phyloP scores from a whole-genome alignment of 2,329 filamentous ascomycete species.

The Chlorencoelia australis region DNA sequence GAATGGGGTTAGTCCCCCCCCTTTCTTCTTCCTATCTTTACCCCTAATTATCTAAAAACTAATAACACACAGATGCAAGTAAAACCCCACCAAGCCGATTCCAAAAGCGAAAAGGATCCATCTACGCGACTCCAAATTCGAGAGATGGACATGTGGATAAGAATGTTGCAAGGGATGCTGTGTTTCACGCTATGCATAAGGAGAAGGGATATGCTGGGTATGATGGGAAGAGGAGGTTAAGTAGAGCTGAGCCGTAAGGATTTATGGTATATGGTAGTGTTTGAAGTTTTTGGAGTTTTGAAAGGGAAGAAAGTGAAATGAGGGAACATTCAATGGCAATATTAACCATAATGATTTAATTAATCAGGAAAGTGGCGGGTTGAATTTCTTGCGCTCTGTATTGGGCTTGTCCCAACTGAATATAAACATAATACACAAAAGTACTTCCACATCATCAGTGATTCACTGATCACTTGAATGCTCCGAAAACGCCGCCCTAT shows the following conservation, averaged over 20 bases:
- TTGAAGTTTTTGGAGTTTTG: neutral
- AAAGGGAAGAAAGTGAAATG: conserved; percentile 2
- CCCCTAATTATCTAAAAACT: neutral
- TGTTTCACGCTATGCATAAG: conserved; percentile 48
- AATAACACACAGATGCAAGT: conserved; percentile 1
- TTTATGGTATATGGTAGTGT: no score
- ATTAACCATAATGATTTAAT: neutral
- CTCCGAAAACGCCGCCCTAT: conserved; percentile 12
- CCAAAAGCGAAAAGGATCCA: conserved; percentile 59
- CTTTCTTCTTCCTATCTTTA: neutral
- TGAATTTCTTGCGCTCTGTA: conserved; percentile 1
- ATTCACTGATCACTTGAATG: conserved; percentile 1
- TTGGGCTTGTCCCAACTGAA: no score
- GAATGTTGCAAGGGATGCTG: conserved; percentile 42
- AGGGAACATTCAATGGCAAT: neutral
- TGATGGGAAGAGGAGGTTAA: neutral
- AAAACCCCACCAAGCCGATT: conserved; percentile 35
- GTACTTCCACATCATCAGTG: no score
- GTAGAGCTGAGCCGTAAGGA: no score
- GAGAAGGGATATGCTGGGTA: conserved; percentile 32
- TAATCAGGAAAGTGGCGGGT: neutral
- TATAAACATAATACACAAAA: no score
- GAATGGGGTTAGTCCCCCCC: conserved; percentile 4
- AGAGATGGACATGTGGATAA: conserved; percentile 54
- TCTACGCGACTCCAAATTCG: conserved; percentile 54